Evolutionary conservation across 1,139 yeast genomes (phyloP), one percentile per base, ranked within the genome.

Genomic region (Blastobotrys elegans): DNA sequence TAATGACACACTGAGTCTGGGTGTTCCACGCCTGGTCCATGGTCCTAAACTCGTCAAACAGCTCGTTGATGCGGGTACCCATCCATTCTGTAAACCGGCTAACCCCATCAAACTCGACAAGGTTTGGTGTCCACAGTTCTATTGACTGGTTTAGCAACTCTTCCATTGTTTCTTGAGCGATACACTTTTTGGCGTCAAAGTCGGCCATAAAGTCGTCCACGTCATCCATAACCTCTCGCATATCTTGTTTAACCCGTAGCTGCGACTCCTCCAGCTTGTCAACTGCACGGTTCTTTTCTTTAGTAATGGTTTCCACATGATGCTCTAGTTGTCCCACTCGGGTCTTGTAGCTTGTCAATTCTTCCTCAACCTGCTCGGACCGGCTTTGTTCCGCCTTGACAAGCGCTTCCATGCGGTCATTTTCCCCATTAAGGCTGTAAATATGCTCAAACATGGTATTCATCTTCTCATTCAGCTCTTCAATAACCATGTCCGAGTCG

Each of bases 391-490:
- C n/a, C n/a, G n/a, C n/a, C n/a, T n/a, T n/a, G n/a, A n/a, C n/a
- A n/a, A n/a, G n/a, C 10, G 4, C 22, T 34, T 11, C 24, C 26
- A 34, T n/a, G 3, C n/a, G 11, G 4, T 16, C 8, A 29, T n/a
- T 34, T 34, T 34, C 22, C 26, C 18, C 7, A n/a, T n/a, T n/a
- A n/a, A n/a, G n/a, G n/a, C n/a, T n/a, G 11, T 10, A 4, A 37
- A 17, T 4, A 56, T 55, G 1, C 64, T 65, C 17, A 55, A 56
- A 20, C 52, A 53, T 35, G 63, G 47, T 2, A 58, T 45, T 40
- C 53, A 29, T 4, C 62, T 64, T 50, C 61, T 63, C 6, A 58
- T 45, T 40, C 53, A 29, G 5, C 62, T 64, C 50, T 62, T 63
- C 6, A 62, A 57, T 18, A 56, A 55, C 46, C 51, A 56, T 6